phyloP scores from a whole-genome alignment of 1,284 basidiomycete genomes.

The Ceratobasidium sp. region DNA sequence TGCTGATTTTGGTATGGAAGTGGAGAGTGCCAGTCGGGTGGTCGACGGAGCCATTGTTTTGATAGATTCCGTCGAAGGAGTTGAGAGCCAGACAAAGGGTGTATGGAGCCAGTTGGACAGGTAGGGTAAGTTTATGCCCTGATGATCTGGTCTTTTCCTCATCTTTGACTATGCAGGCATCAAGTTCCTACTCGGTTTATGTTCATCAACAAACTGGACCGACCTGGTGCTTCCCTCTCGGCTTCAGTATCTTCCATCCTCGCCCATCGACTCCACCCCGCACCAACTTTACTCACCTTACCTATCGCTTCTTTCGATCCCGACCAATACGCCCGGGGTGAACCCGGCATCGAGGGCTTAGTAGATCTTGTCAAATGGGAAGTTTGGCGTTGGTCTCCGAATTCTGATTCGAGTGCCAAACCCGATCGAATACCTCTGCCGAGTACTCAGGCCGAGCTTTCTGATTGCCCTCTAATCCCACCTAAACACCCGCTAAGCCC shows the following conservation, averaged over 20 bases:
- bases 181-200: slow-evolving; percentile 77
- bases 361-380: slow-evolving; percentile 84
- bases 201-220: slow-evolving; percentile 89
- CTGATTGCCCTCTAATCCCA: slow-evolving; percentile 57
- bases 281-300: slow-evolving; percentile 76
- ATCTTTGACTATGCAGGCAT: slow-evolving; percentile 60
- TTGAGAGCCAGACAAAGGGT: slow-evolving; percentile 87
- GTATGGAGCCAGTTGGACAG: slow-evolving; percentile 87
- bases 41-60: slow-evolving; percentile 89
- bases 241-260: slow-evolving; percentile 75
- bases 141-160: background rate
- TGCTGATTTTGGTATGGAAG: slow-evolving; percentile 94
- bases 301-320: slow-evolving; percentile 76
- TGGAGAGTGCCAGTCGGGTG: slow-evolving; percentile 88
- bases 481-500: slow-evolving; percentile 67
- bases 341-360: slow-evolving; percentile 78
- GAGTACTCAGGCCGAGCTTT: slow-evolving; percentile 55
- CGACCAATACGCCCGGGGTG: slow-evolving; percentile 67
- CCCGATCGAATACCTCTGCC: slow-evolving; percentile 64
- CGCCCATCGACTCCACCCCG: slow-evolving; percentile 73
- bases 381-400: slow-evolving; percentile 67
- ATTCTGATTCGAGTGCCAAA: slow-evolving; percentile 49
- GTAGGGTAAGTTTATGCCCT: slow-evolving; percentile 54
- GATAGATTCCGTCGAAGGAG: slow-evolving; percentile 89
- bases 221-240: slow-evolving; percentile 79